Base-by-base conservation (phyloP, 495 filamentous ascomycete genomes). In the Penicillium antarcticum region DNA sequence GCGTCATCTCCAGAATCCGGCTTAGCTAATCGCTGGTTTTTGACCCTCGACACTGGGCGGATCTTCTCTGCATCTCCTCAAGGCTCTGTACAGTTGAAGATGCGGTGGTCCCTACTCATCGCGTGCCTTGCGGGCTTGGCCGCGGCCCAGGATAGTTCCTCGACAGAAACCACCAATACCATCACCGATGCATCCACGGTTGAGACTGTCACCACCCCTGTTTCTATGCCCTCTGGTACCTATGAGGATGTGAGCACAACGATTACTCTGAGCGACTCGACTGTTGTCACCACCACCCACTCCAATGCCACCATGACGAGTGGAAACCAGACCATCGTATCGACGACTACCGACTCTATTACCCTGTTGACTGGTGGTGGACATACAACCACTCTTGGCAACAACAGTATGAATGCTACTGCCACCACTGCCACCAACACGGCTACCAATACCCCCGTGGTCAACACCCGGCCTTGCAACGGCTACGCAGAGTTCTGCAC, bases 401-500 rank as follows among this genome's bases (percentile, higher is more conserved):
- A 80, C 61, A 60, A 45, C 17, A 83, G 75, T 10, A 65, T 62
- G 62, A 60, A 62, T 40, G 75, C 70, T 62, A 63, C 68, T 5
- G 78, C 73, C 1, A 39, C 56, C 1, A 70, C 66, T 16, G 49
- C 69, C 26, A 55, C 73, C 1, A 59, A 65, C 5, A 65, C 76
- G 0, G 41, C 77, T 3, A 57, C 71, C 7, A 70, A 80, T 0
- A 60, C 67, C 14, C 70, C 80, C 0, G 80, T 79, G 2, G 79
- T 79, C n/a, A 89, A 89, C 59, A 88, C 84, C 1, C 82, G 79
- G 48, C 84, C 90, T 3, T 97, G 92, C 77, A 97, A 97, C 67
- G 80, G 81, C 65, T 88, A 92, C 58, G 70, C 82, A n/a, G 89
- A 95, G 62, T 84, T 95, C 60, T 97, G 92, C 70, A 66, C 62